Percentiles rank a stretch among this genome's conserved stretches.
Conservation (phyloP, 2,329 filamentous ascomycete species). For the Clarireedia hainanense region DNA sequence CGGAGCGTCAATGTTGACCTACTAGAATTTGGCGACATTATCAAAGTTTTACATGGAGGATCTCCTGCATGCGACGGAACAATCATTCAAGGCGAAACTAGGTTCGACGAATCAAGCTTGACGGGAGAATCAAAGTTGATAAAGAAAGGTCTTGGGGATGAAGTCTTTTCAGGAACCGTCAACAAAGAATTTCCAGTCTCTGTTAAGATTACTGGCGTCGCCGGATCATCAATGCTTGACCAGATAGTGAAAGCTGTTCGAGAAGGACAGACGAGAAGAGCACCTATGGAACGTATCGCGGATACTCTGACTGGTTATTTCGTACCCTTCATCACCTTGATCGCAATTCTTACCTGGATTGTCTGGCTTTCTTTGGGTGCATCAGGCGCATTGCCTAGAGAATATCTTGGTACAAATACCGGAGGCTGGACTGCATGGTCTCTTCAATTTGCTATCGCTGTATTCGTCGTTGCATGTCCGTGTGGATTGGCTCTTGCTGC, state of each 20-base stretch:
- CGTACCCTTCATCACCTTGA: slow-evolving; percentile 61
- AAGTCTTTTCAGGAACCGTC: slow-evolving; percentile 65
- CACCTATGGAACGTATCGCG: slow-evolving; percentile 68
- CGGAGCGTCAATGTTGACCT: slow-evolving; percentile 40
- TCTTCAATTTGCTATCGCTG: slow-evolving; percentile 64
- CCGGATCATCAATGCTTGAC: slow-evolving; percentile 69
- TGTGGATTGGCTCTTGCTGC: slow-evolving; percentile 52
- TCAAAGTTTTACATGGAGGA: slow-evolving; percentile 68
- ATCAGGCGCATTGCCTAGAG: slow-evolving; percentile 45
- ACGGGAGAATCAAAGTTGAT: slow-evolving; percentile 70
- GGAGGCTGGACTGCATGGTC: slow-evolving; percentile 68
- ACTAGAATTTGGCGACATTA: slow-evolving; percentile 63
- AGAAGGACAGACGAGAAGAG: slow-evolving; percentile 68
- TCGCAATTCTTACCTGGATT: slow-evolving; percentile 64
- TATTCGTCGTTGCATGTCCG: slow-evolving; percentile 54
- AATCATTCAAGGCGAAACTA: slow-evolving; percentile 52
- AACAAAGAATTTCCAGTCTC: slow-evolving; percentile 60
- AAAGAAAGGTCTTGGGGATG: slow-evolving; percentile 53
- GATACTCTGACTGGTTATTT: slow-evolving; percentile 70
- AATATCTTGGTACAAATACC: slow-evolving; percentile 45
- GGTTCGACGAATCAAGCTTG: slow-evolving; percentile 84
- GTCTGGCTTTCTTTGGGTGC: slow-evolving; percentile 61
- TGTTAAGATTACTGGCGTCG: slow-evolving; percentile 54
- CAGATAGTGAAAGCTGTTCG: slow-evolving; percentile 70
- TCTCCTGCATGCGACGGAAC: slow-evolving; percentile 80